Evolutionary conservation across 2,329 filamentous ascomycete species (phyloP).

Genomic region (Pseudocercospora eumusae): DNA sequence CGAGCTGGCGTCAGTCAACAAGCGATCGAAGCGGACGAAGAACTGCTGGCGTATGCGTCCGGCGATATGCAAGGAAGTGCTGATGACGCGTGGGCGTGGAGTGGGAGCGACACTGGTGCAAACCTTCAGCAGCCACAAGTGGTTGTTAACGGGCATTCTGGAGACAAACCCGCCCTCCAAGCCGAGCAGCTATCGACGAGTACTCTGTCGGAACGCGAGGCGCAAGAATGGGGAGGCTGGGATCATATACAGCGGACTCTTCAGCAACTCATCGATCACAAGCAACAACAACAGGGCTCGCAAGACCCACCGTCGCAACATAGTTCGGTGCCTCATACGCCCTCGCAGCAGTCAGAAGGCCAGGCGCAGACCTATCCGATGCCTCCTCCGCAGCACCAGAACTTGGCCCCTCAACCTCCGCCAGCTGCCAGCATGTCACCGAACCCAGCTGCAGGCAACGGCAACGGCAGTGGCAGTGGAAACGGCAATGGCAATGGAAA

Average conservation of each 20-base stretch:
- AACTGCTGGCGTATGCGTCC: constrained; percentile 81
- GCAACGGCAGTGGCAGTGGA: not conserved
- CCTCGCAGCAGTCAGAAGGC: constrained; percentile 11
- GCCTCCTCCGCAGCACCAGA: constrained; percentile 28
- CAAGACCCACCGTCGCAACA: constrained; percentile 26
- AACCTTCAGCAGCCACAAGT: constrained; percentile 25
- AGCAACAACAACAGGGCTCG: constrained; percentile 39
- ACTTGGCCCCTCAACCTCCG: constrained; percentile 24
- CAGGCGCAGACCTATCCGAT: constrained; percentile 21
- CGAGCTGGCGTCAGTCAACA: constrained; percentile 45
- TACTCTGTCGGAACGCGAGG: constrained; percentile 33
- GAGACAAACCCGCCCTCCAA: constrained; percentile 22
- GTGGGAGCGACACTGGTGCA: constrained; percentile 48
- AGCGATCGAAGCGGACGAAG: constrained; percentile 69
- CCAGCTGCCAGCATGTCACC: constrained; percentile 24
- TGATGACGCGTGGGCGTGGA: constrained; percentile 82
- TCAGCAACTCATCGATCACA: constrained; percentile 55
- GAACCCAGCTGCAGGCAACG: constrained; percentile 14
- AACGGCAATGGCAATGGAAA: constrained; percentile 18
- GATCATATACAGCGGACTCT: constrained; percentile 67
- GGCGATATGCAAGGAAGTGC: constrained; percentile 81
- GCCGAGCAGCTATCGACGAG: constrained; percentile 31
- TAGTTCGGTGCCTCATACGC: constrained; percentile 15
- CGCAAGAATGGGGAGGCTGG: constrained; percentile 78
- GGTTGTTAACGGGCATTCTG: constrained; percentile 23